Conservation (phyloP, 2,329 filamentous ascomycete genomes). For the Aspergillus awamori region DNA sequence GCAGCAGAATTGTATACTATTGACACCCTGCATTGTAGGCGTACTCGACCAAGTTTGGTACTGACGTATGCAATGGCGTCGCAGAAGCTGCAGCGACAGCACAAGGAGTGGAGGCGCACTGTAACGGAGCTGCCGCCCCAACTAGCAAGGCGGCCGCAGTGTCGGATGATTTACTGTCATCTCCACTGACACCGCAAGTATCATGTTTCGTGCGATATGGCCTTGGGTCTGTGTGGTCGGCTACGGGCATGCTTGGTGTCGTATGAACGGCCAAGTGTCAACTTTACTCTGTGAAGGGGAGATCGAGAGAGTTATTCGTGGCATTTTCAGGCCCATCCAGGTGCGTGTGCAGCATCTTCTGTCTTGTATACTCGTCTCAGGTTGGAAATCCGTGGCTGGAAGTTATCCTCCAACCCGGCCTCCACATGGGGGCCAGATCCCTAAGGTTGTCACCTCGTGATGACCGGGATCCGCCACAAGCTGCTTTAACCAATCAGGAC, state of each 20-base stretch:
- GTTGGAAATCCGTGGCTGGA: background rate
- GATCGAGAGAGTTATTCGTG: no score
- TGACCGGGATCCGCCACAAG: no score
- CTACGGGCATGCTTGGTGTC: no score
- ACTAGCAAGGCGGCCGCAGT: background rate
- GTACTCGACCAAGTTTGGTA: background rate
- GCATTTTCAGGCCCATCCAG: background rate
- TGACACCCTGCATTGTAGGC: background rate
- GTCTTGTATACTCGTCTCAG: background rate
- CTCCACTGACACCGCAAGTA: background rate
- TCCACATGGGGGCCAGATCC: no score
- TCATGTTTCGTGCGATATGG: no score
- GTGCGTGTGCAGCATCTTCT: background rate
- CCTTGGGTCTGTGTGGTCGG: no score
- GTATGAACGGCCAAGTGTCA: no score
- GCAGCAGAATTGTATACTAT: background rate
- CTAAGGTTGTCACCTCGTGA: background rate
- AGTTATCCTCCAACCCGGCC: background rate
- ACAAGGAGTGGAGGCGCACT: background rate
- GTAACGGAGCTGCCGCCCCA: background rate
- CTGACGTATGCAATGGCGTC: conserved; percentile 3
- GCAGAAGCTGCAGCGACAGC: conserved; percentile 1
- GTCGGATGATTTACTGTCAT: background rate
- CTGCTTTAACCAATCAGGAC: no score
- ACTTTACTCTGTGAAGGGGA: background rate